Evolutionary conservation across 495 filamentous ascomycete genomes (phyloP), one percentile per base, ranked within the genome.

Genomic region (Lasiosphaeria ovina): DNA sequence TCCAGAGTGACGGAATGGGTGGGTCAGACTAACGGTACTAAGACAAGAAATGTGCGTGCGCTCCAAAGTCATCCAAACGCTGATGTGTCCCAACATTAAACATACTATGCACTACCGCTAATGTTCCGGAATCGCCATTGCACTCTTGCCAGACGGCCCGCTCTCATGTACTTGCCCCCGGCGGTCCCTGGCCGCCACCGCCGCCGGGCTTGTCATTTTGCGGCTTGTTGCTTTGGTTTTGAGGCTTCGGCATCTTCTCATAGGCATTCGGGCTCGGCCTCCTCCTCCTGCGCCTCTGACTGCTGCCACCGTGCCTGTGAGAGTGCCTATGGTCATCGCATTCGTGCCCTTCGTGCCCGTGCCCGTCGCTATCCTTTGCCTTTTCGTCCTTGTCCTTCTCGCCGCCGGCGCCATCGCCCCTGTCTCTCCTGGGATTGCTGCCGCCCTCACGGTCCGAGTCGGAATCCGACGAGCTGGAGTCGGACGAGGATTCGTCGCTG

Each of bases 191-290:
- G 6, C 53, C 55, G 35, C 57, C 52, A 42, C 58, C 49, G 0
- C 54, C 49, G 35, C 58, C 49, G 0, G 51, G 44, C 14, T 54
- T 62, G 42, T n/a, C 42, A 14, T 51, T 55, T 8, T 9, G n/a
- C 17, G 56, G 47, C 4, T 51, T 35, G 12, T 50, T 66, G 60
- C 44, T 60, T 67, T 1, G 71, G 59, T 48, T 79, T 82, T 45
- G 68, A 60, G 68, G 62, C 67, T 87, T 90, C 2, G 93, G 92
- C 81, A 91, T 86, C 74, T 89, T 93, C 77, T 98, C 94, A 73
- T 98, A 97, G 0, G 93, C 94, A 77, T 98, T 98, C 52, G 91
- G 91, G 66, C 89, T 93, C 4, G 86, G 84, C 56, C 81, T 87
- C 62, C 88, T 82, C 51, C 74, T 78, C 55, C 72, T 77, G 5